phyloP scores from a whole-genome alignment of 1,284 basidiomycete genomes.

The Apiotrichum montevideense region DNA sequence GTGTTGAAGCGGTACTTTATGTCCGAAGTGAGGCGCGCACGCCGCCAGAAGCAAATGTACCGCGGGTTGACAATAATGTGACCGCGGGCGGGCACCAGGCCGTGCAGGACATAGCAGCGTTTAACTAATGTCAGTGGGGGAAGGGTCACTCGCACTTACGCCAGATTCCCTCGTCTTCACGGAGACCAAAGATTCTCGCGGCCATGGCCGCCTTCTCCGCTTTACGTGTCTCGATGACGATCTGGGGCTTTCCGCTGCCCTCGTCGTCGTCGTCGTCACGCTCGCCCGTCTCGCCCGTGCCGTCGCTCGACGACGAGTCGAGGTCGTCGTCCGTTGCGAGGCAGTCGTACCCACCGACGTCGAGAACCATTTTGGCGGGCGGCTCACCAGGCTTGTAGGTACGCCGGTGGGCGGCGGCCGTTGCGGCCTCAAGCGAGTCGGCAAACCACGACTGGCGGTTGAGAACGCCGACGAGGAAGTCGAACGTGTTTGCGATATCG shows the following conservation, averaged over 20 bases:
- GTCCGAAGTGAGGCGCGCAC: constrained; percentile 34
- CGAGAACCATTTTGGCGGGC: constrained; percentile 28
- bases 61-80: constrained; percentile 42
- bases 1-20: constrained; percentile 54
- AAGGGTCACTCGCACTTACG: constrained; percentile 1
- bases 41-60: constrained; percentile 46
- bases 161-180: constrained; percentile 43
- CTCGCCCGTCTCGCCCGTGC: neutral
- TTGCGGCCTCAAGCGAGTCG: constrained; percentile 23
- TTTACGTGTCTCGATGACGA: constrained; percentile 23
- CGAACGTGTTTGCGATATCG: constrained; percentile 12
- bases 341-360: constrained; percentile 36
- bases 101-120: constrained; percentile 38
- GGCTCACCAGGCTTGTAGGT: constrained; percentile 22
- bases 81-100: constrained; percentile 38
- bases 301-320: constrained; percentile 5
- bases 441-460: constrained; percentile 40
- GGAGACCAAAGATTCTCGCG: constrained; percentile 41
- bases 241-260: constrained; percentile 10
- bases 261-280: constrained; percentile 4
- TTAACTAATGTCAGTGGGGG: constrained; percentile 22
- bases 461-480: constrained; percentile 40
- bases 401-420: constrained; percentile 20
- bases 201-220: constrained; percentile 33
- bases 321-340: constrained; percentile 36